Percentiles rank a stretch among this genome's conserved stretches.
phyloP scores from a whole-genome alignment of 768 basidiomycete genomes.

The Mycena sanguinolenta region DNA sequence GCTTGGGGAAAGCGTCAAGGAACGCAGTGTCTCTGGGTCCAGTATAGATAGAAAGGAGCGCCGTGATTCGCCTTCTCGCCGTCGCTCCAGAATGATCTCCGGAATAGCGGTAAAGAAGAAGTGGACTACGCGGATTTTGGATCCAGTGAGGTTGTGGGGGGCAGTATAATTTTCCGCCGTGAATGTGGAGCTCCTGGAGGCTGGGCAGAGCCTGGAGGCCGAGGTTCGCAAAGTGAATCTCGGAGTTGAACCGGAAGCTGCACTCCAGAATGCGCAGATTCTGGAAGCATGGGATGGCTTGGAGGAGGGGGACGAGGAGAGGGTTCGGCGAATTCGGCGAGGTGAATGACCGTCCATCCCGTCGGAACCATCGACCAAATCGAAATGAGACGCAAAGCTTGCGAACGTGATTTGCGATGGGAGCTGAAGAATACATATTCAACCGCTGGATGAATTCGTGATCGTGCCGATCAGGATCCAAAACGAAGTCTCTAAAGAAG shows the following conservation, averaged over 20 bases:
- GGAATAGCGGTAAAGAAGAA: slow-evolving; percentile 28
- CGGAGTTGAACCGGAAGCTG: slow-evolving; percentile 10
- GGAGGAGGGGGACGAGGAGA: slow-evolving; percentile 20
- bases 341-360: not conserved
- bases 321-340: not conserved
- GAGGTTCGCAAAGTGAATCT: slow-evolving; percentile 21
- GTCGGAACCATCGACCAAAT: slow-evolving; percentile 18
- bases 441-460: slow-evolving; percentile 13
- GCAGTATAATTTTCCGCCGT: slow-evolving; percentile 14
- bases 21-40: slow-evolving; percentile 4
- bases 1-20: slow-evolving; percentile 20
- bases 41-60: slow-evolving; percentile 28
- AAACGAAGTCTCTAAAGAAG: slow-evolving; percentile 17
- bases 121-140: slow-evolving; percentile 21
- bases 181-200: slow-evolving; percentile 20
- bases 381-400: slow-evolving; percentile 24
- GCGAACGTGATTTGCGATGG: slow-evolving; percentile 15
- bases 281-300: not conserved
- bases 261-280: slow-evolving; percentile 22
- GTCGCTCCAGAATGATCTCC: not conserved
- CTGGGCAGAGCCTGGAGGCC: slow-evolving; percentile 18
- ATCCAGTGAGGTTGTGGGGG: not conserved
- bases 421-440: slow-evolving; percentile 9
- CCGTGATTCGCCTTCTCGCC: not conserved
- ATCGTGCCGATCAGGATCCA: slow-evolving; percentile 24